These are phyloP conservation scores for Chimonanthus salicifolius DNA, from an alignment of 164 flowering plant species.

Conservation along the genomic window DNA sequence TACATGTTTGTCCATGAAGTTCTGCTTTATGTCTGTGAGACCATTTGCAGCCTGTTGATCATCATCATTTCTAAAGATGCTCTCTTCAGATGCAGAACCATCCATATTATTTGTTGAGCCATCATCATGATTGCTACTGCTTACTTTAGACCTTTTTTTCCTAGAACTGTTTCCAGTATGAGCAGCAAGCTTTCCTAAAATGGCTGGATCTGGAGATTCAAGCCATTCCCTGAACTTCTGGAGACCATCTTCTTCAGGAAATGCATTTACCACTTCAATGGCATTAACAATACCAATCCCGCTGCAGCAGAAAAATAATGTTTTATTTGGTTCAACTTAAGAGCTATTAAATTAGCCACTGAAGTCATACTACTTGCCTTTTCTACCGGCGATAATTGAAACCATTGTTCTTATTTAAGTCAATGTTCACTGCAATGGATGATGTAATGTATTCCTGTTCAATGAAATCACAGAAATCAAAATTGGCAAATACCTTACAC, in stretches of 20 bases:
- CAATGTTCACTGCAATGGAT: too few species aligned
- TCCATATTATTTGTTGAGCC: conserved; percentile 13
- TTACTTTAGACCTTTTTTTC: conserved; percentile 39
- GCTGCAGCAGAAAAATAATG: conserved; percentile 14
- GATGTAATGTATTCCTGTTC: neutral
- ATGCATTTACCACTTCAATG: conserved; percentile 90
- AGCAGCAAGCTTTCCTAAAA: conserved; percentile 47
- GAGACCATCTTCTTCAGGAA: conserved; percentile 92
- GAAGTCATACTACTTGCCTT: too few species aligned
- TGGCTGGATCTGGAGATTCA: conserved; percentile 94
- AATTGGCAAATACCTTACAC: conserved; percentile 55
- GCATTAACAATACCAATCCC: conserved; percentile 96
- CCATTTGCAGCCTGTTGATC: conserved; percentile 26
- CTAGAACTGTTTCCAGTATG: conserved; percentile 30
- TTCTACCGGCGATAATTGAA: too few species aligned
- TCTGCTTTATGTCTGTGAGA: conserved; percentile 33
- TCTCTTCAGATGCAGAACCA: conserved; percentile 15
- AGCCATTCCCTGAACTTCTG: conserved; percentile 86
- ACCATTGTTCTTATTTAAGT: too few species aligned
- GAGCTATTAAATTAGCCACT: too few species aligned
- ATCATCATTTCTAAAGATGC: conserved; percentile 15
- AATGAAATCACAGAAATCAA: neutral
- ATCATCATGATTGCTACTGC: conserved; percentile 14
- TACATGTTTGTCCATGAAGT: conserved; percentile 93
- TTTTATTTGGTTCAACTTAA: neutral